phyloP scores from a whole-genome alignment of 2,329 filamentous ascomycete genomes.

The Chalara sp. region DNA sequence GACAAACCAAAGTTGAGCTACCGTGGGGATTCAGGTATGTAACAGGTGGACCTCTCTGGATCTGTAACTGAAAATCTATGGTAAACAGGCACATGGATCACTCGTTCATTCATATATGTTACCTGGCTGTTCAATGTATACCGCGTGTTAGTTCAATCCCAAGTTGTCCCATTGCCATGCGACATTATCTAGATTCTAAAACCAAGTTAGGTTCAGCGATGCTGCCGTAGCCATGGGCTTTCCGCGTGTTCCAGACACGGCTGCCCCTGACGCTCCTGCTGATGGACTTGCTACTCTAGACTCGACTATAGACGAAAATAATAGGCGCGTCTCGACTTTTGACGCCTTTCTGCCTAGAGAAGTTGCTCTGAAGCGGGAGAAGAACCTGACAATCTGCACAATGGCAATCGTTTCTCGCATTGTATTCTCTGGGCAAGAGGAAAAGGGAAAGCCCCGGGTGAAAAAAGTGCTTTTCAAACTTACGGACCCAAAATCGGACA shows the following conservation, averaged over 20 bases:
- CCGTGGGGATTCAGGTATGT: background rate
- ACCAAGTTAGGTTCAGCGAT: background rate
- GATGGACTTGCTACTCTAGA: constrained; percentile 7
- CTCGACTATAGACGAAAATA: background rate
- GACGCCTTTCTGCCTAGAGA: constrained; percentile 6
- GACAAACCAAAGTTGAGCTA: background rate
- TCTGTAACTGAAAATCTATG: background rate
- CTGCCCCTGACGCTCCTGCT: background rate
- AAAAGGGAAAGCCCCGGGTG: background rate
- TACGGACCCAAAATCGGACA: background rate
- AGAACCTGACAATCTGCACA: constrained; percentile 6
- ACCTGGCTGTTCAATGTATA: background rate
- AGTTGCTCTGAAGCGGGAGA: constrained; percentile 3
- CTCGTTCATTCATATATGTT: background rate
- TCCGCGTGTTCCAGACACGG: constrained; percentile 1
- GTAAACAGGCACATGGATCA: constrained; percentile 2
- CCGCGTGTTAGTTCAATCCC: background rate
- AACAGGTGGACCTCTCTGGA: background rate
- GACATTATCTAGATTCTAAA: background rate
- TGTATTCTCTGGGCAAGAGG: background rate
- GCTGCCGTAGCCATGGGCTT: constrained; percentile 1
- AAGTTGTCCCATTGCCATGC: constrained; percentile 14
- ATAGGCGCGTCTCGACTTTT: constrained; percentile 4
- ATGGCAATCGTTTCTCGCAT: constrained; percentile 3
- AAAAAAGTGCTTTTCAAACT: constrained; percentile 1